A percentile compares a stretch with the other conserved stretches of the same genome.
Conservation (phyloP, 208 protist species). For the Trypanosoma brucei region DNA sequence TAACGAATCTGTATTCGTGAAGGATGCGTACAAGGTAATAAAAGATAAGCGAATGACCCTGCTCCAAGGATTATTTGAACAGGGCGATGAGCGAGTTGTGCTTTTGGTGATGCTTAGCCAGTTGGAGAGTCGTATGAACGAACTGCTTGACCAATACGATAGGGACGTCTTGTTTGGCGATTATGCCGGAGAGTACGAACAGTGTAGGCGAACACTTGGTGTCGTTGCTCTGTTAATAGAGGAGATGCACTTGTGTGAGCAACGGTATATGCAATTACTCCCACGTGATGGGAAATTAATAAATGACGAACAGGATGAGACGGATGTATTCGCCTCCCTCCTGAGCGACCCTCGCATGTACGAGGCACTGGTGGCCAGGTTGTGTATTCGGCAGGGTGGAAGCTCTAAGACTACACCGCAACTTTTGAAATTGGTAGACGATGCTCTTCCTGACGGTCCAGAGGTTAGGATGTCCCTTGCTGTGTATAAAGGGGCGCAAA, state of each 20-base stretch:
- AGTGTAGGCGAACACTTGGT: conserved; percentile 42
- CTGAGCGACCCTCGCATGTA: conserved; percentile 76
- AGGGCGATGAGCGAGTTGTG: conserved; percentile 73
- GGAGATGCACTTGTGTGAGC: conserved; percentile 83
- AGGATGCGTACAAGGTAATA: conserved; percentile 69
- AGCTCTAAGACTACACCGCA: neutral
- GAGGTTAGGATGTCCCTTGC: neutral
- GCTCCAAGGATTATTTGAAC: conserved; percentile 69
- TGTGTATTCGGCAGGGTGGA: neutral
- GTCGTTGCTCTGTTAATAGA: conserved; percentile 65
- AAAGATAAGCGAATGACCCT: conserved; percentile 72
- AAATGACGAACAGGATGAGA: conserved; percentile 62
- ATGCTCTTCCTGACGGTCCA: neutral
- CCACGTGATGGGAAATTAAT: conserved; percentile 9
- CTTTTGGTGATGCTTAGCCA: conserved; percentile 77
- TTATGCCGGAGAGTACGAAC: conserved; percentile 24
- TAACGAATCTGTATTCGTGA: conserved; percentile 44
- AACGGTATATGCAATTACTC: conserved; percentile 65
- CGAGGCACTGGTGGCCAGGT: conserved; percentile 48
- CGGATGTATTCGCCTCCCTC: conserved; percentile 74
- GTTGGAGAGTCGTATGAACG: conserved; percentile 82
- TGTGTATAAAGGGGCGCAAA: neutral
- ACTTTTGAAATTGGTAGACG: neutral
- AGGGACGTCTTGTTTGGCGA: conserved; percentile 56
- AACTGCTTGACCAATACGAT: conserved; percentile 76